Conservation (phyloP, 2,329 filamentous ascomycete genomes). For the Chalaropsis thielavioides region DNA sequence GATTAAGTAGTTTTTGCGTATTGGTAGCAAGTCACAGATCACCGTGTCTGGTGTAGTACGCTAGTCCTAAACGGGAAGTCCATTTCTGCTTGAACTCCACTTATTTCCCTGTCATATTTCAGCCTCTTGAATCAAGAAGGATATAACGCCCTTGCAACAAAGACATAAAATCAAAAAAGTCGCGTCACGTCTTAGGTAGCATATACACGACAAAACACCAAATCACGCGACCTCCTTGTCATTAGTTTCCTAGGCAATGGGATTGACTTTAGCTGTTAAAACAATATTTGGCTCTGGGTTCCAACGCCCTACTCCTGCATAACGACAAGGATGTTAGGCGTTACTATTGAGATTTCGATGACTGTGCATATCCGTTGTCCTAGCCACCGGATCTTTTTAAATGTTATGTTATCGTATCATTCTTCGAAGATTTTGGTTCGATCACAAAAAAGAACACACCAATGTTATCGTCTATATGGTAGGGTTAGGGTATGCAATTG, state of each 20-base stretch:
- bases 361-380: neutral
- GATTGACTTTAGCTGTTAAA: neutral
- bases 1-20: slow-evolving; percentile 45
- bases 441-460: neutral
- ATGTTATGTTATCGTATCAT: neutral
- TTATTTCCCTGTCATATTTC: slow-evolving; percentile 14
- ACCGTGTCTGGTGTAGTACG: slow-evolving; percentile 22
- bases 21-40: slow-evolving; percentile 35
- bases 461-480: neutral
- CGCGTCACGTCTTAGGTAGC: neutral
- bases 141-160: slow-evolving; percentile 6
- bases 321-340: slow-evolving; percentile 1
- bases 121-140: slow-evolving; percentile 4
- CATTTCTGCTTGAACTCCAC: slow-evolving; percentile 19
- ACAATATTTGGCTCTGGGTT: neutral
- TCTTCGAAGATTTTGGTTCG: neutral
- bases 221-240: neutral
- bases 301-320: slow-evolving; percentile 8
- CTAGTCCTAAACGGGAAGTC: slow-evolving; percentile 21
- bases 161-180: neutral
- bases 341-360: neutral
- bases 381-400: neutral
- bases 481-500: slow-evolving; percentile 11
- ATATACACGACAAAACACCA: neutral
- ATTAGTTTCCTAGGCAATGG: slow-evolving; percentile 2